Base-by-base conservation (phyloP, 2,329 filamentous ascomycete genomes). In the Fusarium sororula region DNA sequence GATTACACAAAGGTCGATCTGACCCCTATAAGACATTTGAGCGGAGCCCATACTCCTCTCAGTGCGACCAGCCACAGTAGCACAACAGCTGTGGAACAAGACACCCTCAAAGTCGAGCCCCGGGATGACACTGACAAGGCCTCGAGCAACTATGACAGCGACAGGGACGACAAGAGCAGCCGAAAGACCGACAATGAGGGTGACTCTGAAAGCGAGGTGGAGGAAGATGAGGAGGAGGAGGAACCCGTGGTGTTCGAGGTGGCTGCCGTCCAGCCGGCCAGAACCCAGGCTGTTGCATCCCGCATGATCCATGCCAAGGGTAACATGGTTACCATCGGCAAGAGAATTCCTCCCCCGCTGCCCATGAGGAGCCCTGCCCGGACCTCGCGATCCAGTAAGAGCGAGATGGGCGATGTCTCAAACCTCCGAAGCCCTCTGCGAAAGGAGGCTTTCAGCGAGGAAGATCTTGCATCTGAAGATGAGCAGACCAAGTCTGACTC, bases 241-340 rank as follows among this genome's bases (percentile, higher is more conserved):
- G 91, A 93, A 77, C 88, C 91, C 5, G 85, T 94, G 39, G 88
- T 95, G 37, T 93, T 91, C 68, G 91, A 94, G 77, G 88, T 94
- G 59, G 90, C 87, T 9, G 85, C 89, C 22, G 85, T 87, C 26
- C 87, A 90, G 69, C 87, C 88, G 22, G 84, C 90, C 22, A 78
- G 80, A 45, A 86, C 87, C 12, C 88, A 90, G 59, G 88, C 90
- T 45, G 85, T 90, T 54, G 88, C 89, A 6, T 90, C 92, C 4
- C 90, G 92, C 61, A 88, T 90, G 63, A 90, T 95, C 64, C 87
- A 89, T 37, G 92, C 90, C 44, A 92, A 93, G 79, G 94, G 94
- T 30, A 92, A 92, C 57, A 86, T 98, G 57, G 94, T 98, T 35
- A 95, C 90, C 51, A 97, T 98, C 66, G 91, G 93, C 18, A 97